These are phyloP conservation scores for Hanseniaspora uvarum DNA, from an alignment of 1,139 yeast genomes.

Conservation along the genomic window DNA sequence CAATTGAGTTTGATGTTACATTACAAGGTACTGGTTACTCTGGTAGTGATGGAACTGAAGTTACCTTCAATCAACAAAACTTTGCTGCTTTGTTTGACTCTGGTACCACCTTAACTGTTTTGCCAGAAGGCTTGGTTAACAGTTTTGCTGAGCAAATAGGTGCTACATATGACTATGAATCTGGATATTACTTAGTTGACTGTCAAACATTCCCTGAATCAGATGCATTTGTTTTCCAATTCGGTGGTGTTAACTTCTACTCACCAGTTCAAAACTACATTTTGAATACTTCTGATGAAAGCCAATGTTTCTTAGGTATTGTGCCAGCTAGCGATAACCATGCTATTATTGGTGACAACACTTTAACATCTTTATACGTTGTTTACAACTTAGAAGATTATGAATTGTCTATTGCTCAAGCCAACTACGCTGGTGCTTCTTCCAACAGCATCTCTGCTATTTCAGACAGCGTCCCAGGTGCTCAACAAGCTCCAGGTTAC, in stretches of 20 bases:
- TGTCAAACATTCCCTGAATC: constrained; percentile 14
- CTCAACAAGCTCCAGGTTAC: constrained; percentile 35
- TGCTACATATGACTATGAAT: constrained; percentile 10
- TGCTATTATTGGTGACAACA: constrained; percentile 57
- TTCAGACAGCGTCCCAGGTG: constrained; percentile 38
- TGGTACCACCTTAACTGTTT: constrained; percentile 17
- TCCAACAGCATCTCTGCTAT: constrained; percentile 40
- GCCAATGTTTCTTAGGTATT: constrained; percentile 34
- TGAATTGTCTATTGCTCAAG: constrained; percentile 61
- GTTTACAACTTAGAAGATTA: constrained; percentile 64
- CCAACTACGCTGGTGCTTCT: constrained; percentile 31
- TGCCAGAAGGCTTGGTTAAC: constrained; percentile 16
- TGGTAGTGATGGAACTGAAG: constrained; percentile 21
- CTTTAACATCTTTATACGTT: constrained; percentile 62
- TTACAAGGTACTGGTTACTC: constrained; percentile 33
- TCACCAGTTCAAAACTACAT: constrained; percentile 40
- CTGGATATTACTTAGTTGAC: constrained; percentile 16
- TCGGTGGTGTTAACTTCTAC: constrained; percentile 42
- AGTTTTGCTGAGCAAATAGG: constrained; percentile 17
- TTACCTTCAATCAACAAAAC: constrained; percentile 26
- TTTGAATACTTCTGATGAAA: constrained; percentile 19
- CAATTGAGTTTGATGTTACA: constrained; percentile 39
- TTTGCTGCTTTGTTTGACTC: constrained; percentile 20
- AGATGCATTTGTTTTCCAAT: constrained; percentile 32
- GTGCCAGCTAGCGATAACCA: constrained; percentile 19